Conservation (phyloP, 371 early-diverging fungal species). For the Mortierella sp. region DNA sequence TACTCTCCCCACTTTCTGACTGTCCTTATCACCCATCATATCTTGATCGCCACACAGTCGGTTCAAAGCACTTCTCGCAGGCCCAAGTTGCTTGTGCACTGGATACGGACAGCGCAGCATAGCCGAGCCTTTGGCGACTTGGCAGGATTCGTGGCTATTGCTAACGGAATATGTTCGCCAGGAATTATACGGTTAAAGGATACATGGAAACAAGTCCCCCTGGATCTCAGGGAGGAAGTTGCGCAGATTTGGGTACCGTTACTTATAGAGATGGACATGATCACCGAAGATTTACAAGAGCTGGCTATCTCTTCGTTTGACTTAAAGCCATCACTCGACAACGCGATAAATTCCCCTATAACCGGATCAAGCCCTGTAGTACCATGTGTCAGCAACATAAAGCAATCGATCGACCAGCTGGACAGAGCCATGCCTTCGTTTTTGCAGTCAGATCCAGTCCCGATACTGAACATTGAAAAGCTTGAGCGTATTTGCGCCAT, state of each 20-base stretch:
- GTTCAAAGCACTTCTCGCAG: constrained; percentile 61
- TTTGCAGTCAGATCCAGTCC: constrained; percentile 29
- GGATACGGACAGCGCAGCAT: constrained; percentile 77
- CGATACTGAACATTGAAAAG: constrained; percentile 39
- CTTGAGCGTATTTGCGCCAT: constrained; percentile 31
- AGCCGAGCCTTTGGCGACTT: constrained; percentile 74
- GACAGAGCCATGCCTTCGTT: constrained; percentile 40
- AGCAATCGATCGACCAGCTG: constrained; percentile 41
- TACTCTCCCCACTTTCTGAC: constrained; percentile 79
- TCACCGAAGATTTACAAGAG: constrained; percentile 38
- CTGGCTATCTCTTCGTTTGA: constrained; percentile 31
- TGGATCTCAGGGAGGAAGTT: constrained; percentile 63
- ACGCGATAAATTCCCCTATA: constrained; percentile 13
- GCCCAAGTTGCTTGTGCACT: constrained; percentile 75
- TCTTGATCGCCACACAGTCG: constrained; percentile 75
- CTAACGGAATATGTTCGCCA: constrained; percentile 79
- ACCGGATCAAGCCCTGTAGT: not conserved
- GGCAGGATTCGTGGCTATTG: constrained; percentile 81
- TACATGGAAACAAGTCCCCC: constrained; percentile 78
- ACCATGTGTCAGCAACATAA: constrained; percentile 43
- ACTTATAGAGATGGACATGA: constrained; percentile 63
- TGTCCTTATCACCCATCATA: constrained; percentile 76
- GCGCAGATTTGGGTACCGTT: constrained; percentile 70
- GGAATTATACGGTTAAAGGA: constrained; percentile 80
- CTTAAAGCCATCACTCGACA: constrained; percentile 19